phyloP scores from a whole-genome alignment of 2,329 filamentous ascomycete species.

The Hawksworthiomyces lignivorus region DNA sequence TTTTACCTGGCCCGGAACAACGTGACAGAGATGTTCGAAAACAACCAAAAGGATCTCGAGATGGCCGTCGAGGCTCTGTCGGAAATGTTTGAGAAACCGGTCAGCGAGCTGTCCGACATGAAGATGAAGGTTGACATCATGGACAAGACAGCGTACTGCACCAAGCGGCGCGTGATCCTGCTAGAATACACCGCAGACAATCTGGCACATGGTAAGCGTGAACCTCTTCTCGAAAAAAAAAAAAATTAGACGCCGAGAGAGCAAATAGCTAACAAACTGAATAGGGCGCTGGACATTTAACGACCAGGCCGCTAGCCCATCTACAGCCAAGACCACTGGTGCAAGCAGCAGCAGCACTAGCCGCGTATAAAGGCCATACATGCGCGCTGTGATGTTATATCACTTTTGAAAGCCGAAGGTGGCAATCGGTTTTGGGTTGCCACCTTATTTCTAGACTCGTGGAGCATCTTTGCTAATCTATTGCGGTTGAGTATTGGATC shows the following conservation, averaged over 20 bases:
- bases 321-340: no score
- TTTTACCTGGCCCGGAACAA: constrained; percentile 97
- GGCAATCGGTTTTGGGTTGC: no score
- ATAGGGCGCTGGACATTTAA: constrained; percentile 15
- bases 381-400: no score
- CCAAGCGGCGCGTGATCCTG: constrained; percentile 80
- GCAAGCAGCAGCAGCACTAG: no score
- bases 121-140: constrained; percentile 97
- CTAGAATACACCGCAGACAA: constrained; percentile 91
- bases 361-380: no score
- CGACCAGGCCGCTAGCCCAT: no score
- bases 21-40: constrained; percentile 92
- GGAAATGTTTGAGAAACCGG: constrained; percentile 99
- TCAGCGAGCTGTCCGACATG: constrained; percentile 72
- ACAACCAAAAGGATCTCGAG: constrained; percentile 96
- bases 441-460: no score
- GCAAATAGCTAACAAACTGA: background rate
- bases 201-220: constrained; percentile 69
- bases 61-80: constrained; percentile 94
- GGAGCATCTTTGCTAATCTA: no score
- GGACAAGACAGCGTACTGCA: constrained; percentile 97
- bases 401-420: no score
- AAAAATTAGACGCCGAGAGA: background rate
- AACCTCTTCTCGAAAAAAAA: background rate
- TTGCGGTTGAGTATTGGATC: no score